Percentiles rank a stretch among this genome's conserved stretches.
Conservation (phyloP, 148 eudicot species). For the Vaccinium vitisidaea region DNA sequence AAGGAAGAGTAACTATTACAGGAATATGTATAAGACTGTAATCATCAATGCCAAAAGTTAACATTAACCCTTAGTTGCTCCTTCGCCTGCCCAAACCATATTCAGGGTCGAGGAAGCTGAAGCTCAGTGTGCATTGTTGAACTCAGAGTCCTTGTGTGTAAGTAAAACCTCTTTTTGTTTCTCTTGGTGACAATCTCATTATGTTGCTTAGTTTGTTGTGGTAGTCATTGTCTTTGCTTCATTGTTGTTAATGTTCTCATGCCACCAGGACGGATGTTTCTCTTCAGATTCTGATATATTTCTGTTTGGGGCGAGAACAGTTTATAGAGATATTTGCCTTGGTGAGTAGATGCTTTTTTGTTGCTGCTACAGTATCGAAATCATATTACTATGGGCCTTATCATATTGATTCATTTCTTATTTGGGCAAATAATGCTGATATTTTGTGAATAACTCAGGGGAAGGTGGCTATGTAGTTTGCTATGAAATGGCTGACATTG, state of each 20-base stretch:
- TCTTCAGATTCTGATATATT: slow-evolving; percentile 90
- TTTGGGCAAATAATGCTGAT: slow-evolving; percentile 12
- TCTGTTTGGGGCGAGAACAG: slow-evolving; percentile 98
- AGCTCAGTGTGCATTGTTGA: slow-evolving; percentile 89
- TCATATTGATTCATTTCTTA: slow-evolving; percentile 1
- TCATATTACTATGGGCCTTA: neutral
- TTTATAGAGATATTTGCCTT: slow-evolving; percentile 95
- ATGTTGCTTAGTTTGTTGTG: neutral
- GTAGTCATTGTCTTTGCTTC: neutral
- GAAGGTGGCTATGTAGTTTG: slow-evolving; percentile 89
- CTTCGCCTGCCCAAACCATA: slow-evolving; percentile 12
- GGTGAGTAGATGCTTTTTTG: slow-evolving; percentile 42
- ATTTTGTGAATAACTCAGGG: slow-evolving; percentile 35
- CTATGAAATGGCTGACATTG: slow-evolving; percentile 92
- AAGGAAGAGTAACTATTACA: neutral
- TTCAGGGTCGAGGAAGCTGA: slow-evolving; percentile 93
- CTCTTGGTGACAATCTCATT: neutral
- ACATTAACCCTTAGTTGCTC: neutral
- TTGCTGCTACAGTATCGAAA: neutral
- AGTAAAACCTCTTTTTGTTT: slow-evolving; percentile 26
- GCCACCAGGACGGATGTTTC: slow-evolving; percentile 91
- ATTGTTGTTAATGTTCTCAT: slow-evolving; percentile 16
- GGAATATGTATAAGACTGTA: no score
- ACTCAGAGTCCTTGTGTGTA: slow-evolving; percentile 82
- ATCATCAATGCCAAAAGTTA: neutral